Percentiles rank a stretch among this genome's conserved stretches.
phyloP scores from a whole-genome alignment of 805 yeast species.

The Pichia scutulata region DNA sequence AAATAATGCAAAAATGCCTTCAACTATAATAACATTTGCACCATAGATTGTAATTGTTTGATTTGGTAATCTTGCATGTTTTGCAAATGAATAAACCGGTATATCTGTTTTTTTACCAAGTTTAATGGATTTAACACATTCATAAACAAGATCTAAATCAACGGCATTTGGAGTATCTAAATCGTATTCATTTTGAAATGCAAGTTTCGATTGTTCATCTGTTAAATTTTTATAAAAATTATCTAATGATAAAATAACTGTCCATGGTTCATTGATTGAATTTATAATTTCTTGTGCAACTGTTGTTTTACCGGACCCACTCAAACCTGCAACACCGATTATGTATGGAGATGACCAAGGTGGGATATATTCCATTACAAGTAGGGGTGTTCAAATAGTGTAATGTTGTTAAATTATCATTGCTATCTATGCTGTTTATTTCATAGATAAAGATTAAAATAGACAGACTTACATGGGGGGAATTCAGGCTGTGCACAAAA shows the following conservation, averaged over 20 bases:
- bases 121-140: conserved; percentile 58
- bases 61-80: conserved; percentile 48
- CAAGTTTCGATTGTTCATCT: conserved; percentile 50
- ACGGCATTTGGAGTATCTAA: conserved; percentile 83
- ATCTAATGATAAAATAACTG: conserved; percentile 81
- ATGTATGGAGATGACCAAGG: conserved; percentile 88
- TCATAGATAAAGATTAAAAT: no score
- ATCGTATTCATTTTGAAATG: conserved; percentile 67
- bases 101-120: conserved; percentile 61
- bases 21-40: conserved; percentile 86
- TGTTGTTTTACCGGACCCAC: conserved; percentile 92
- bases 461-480: no score
- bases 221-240: conserved; percentile 79
- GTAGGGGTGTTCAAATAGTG: no score
- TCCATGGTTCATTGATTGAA: conserved; percentile 84
- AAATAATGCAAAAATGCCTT: conserved; percentile 81
- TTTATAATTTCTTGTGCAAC: conserved; percentile 78
- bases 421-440: no score
- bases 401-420: no score
- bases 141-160: conserved; percentile 65
- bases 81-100: conserved; percentile 61
- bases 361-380: conserved; percentile 42
- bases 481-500: not conserved
- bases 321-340: conserved; percentile 79
- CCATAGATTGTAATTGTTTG: conserved; percentile 78